phyloP scores from a whole-genome alignment of 148 eudicot species.

The Chenopodium album region DNA sequence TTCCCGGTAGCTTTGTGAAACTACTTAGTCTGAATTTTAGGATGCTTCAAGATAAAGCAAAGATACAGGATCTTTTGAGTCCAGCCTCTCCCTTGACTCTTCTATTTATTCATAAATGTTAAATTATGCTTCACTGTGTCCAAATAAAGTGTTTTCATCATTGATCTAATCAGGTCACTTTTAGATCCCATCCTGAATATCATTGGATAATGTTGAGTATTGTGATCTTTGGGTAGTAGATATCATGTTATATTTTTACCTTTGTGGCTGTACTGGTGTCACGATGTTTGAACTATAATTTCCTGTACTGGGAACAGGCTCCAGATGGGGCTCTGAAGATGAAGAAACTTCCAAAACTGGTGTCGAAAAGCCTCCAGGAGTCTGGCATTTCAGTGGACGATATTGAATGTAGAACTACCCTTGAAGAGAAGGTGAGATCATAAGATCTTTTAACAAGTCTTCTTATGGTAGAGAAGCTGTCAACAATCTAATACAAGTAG shows the following conservation, averaged over 20 bases:
- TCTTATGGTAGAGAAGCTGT: background rate
- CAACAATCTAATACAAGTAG: background rate
- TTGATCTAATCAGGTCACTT: background rate
- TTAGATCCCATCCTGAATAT: background rate
- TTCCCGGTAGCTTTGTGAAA: background rate
- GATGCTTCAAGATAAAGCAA: background rate
- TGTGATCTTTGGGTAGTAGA: background rate
- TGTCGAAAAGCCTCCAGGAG: slow-evolving; percentile 50
- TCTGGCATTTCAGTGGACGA: slow-evolving; percentile 50
- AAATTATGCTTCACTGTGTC: background rate
- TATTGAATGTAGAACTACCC: slow-evolving; percentile 30
- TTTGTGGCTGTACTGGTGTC: background rate
- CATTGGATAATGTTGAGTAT: background rate
- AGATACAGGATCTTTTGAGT: background rate
- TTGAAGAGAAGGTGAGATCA: slow-evolving; percentile 61
- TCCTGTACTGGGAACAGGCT: slow-evolving; percentile 39
- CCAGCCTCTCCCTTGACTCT: background rate
- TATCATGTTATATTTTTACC: background rate
- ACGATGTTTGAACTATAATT: background rate
- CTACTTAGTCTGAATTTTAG: background rate
- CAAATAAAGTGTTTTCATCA: background rate
- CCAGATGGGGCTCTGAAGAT: slow-evolving; percentile 58
- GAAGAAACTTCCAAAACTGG: slow-evolving; percentile 61
- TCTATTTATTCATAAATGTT: background rate
- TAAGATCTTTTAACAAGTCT: background rate